Conservation (phyloP, 179 eudicot species). For the Amaranthus tricolor region DNA sequence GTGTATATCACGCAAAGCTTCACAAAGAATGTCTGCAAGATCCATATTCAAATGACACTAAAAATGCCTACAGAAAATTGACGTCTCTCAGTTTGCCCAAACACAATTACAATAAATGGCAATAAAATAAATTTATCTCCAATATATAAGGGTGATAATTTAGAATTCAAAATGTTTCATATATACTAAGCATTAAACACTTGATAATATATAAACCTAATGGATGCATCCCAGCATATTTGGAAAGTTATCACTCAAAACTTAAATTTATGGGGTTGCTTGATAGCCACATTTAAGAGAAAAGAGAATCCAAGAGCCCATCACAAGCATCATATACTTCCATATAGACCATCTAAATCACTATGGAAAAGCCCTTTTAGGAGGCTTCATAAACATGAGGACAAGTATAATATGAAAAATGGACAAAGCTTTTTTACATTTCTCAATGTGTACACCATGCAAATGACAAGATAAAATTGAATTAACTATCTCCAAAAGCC, state of each 20-base stretch:
- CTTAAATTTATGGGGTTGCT: not conserved
- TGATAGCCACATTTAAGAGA: not conserved
- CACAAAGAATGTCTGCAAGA: not conserved
- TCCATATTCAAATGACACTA: not conserved
- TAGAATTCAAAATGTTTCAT: not conserved
- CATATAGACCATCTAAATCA: not conserved
- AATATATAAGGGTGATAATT: not conserved
- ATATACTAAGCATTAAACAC: not conserved
- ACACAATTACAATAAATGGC: not conserved
- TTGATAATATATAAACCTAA: not conserved
- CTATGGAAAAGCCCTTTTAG: not conserved
- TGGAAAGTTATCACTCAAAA: not conserved
- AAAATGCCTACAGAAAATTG: not conserved
- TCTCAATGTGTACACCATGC: not conserved
- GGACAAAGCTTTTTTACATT: not conserved
- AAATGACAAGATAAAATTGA: not conserved
- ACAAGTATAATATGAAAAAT: not conserved
- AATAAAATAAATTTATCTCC: not conserved
- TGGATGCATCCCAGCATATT: not conserved
- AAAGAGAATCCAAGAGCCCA: not conserved
- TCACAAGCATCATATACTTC: not conserved
- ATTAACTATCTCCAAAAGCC: not conserved
- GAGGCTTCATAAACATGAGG: not conserved
- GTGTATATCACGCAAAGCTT: not conserved
- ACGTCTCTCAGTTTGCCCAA: not conserved